Percentiles rank a stretch among this genome's conserved stretches.
These are phyloP conservation scores for Cafeteria roenbergensis DNA, from an alignment of 108 stramenopile species.

Conservation along the genomic window DNA sequence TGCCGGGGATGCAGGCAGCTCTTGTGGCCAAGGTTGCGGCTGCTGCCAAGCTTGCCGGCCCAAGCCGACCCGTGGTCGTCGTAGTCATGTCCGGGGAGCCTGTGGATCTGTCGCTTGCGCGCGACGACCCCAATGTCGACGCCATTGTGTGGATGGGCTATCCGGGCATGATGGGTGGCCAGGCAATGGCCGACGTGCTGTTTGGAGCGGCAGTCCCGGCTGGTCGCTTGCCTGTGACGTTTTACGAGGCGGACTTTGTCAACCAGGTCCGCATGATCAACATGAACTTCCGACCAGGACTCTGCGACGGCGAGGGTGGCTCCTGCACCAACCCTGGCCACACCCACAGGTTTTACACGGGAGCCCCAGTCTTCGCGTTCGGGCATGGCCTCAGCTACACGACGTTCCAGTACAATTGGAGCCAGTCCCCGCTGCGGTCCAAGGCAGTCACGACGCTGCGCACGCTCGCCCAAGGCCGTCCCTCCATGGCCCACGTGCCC, in stretches of 20 bases:
- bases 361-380: conserved; percentile 20
- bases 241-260: conserved; percentile 22
- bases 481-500: not conserved
- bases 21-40: conserved; percentile 14
- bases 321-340: conserved; percentile 35
- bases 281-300: conserved; percentile 22
- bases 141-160: conserved; percentile 28
- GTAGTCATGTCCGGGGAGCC: conserved; percentile 20
- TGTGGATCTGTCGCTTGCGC: conserved; percentile 10
- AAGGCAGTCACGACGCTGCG: not conserved
- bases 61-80: conserved; percentile 17
- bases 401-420: conserved; percentile 8
- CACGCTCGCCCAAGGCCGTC: not conserved
- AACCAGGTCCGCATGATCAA: conserved; percentile 16
- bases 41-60: conserved; percentile 12
- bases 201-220: conserved; percentile 22
- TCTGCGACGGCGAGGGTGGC: not conserved
- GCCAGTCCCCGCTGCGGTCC: not conserved
- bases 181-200: conserved; percentile 16
- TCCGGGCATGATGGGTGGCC: conserved; percentile 18
- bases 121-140: conserved; percentile 13
- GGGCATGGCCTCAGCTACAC: conserved; percentile 31
- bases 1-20: conserved; percentile 13
- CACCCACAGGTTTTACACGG: conserved; percentile 33
- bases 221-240: conserved; percentile 26